Conservation (phyloP, 176 grass and related monocot species). For the Tillandsia fasciculata region DNA sequence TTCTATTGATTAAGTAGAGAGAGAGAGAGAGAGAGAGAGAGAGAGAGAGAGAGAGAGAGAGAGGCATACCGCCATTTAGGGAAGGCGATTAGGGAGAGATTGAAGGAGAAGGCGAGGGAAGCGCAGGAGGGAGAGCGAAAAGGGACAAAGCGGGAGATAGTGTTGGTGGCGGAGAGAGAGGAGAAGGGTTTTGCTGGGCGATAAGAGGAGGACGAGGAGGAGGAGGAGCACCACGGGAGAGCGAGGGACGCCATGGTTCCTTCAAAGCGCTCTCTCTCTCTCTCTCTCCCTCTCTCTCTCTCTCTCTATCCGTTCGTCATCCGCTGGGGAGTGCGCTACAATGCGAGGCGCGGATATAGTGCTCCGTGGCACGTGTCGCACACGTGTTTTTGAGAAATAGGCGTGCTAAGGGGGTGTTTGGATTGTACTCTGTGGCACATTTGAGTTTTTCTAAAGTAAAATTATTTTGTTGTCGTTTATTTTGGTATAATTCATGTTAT, state of each 20-base stretch:
- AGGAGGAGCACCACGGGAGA: constrained; percentile 7
- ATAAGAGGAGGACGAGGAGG: constrained; percentile 1
- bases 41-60: neutral
- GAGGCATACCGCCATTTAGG: constrained; percentile 16
- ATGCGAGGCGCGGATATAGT: too few species aligned
- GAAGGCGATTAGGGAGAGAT: constrained; percentile 16
- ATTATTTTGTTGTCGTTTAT: too few species aligned
- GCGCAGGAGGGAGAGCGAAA: neutral
- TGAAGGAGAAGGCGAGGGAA: constrained; percentile 9
- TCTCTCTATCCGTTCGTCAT: constrained; percentile 26
- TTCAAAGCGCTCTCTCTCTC: neutral
- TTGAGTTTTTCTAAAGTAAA: too few species aligned
- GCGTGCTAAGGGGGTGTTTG: too few species aligned
- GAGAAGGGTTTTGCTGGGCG: constrained; percentile 18
- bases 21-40: neutral
- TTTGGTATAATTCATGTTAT: too few species aligned
- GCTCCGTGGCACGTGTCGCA: too few species aligned
- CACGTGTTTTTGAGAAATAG: too few species aligned
- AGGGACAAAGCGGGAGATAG: neutral
- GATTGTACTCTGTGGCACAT: too few species aligned
- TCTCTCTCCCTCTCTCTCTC: constrained; percentile 4
- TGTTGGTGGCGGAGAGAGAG: constrained; percentile 8
- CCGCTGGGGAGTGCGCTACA: neutral
- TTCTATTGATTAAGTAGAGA: neutral
- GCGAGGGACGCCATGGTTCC: constrained; percentile 24